These are phyloP conservation scores for Hortaea werneckii DNA, from an alignment of 2,329 filamentous ascomycete species.

Conservation along the genomic window DNA sequence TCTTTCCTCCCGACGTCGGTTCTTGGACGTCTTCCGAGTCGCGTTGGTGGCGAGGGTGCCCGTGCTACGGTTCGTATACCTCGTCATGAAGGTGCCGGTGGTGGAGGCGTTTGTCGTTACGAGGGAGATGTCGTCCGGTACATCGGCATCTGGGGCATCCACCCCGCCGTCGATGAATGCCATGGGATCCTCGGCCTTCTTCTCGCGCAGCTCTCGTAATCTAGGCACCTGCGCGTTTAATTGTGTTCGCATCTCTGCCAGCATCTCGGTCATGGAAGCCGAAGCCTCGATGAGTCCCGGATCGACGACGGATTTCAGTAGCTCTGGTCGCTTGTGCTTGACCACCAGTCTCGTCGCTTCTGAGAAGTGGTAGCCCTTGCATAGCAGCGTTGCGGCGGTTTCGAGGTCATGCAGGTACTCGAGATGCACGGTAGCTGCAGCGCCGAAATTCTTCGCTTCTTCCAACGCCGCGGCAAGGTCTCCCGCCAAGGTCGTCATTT, in stretches of 20 bases:
- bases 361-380: conserved; percentile 76
- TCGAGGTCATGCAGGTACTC: conserved; percentile 70
- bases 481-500: conserved; percentile 58
- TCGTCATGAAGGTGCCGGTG: conserved; percentile 73
- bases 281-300: conserved; percentile 69
- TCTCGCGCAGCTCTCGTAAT: conserved; percentile 67
- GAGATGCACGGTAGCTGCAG: conserved; percentile 68
- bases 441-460: conserved; percentile 74
- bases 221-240: conserved; percentile 76
- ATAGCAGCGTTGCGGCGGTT: conserved; percentile 63
- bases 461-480: conserved; percentile 67
- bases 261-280: conserved; percentile 73
- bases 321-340: conserved; percentile 47
- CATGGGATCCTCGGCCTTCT: conserved; percentile 74
- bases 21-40: conserved; percentile 75
- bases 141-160: conserved; percentile 44
- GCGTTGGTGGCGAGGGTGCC: conserved; percentile 64
- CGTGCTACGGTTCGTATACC: conserved; percentile 68
- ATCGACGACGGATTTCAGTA: conserved; percentile 64
- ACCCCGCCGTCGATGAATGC: conserved; percentile 65
- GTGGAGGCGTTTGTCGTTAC: conserved; percentile 79
- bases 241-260: conserved; percentile 86
- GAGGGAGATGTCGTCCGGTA: conserved; percentile 86
- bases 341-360: conserved; percentile 75
- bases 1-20: conserved; percentile 79